Evolutionary conservation across 495 filamentous ascomycete species (phyloP), one percentile per base, ranked within the genome.

Genomic region (Elaphomyces granulatus): DNA sequence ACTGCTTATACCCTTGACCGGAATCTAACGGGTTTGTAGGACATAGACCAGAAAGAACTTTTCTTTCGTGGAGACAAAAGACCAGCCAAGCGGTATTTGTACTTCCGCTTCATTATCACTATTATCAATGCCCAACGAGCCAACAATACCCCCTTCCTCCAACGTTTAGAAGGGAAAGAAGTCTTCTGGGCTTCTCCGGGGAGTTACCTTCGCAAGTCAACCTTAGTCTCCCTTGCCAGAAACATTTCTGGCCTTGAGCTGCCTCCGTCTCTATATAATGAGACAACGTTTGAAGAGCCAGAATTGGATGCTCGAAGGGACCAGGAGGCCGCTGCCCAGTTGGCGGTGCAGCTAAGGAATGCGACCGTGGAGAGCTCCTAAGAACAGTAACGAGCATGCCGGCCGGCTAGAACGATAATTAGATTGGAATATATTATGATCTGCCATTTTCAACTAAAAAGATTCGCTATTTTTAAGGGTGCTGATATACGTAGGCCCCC

Each of bases 61-160:
- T 10, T 20, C 20, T 38, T 38, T 20, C 7, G 8, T n/a, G 36
- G 36, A 9, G 36, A 38, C n/a, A 44, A 43, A 3, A 42, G 46
- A 4, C 49, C 49, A 4, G 42, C 38, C 19, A 43, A 38, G 8
- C 46, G 46, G 15, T 46, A 44, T 34, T 26, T 52, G 3, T 52
- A 52, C 32, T 46, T 52, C 15, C 37, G 46, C 3, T 52, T 49
- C 36, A 30, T 51, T 2, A 38, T 51, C 20, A 33, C 45, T 8
- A 45, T 48, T 36, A 15, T 49, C 3, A 1, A 44, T 34, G 32
- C 46, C 14, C 45, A 49, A 23, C 42, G 32, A 15, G 36, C 15
- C 8, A 23, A 42, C 12, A 14, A 19, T 12, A 20, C 8, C 17
- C 36, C 41, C 16, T 16, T 48, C 15, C 4, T 38, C 18, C 10